Percentiles rank a stretch among this genome's conserved stretches.
These are phyloP conservation scores for Leucosporidium yakuticum DNA, from an alignment of 768 basidiomycete genomes.

Conservation along the genomic window DNA sequence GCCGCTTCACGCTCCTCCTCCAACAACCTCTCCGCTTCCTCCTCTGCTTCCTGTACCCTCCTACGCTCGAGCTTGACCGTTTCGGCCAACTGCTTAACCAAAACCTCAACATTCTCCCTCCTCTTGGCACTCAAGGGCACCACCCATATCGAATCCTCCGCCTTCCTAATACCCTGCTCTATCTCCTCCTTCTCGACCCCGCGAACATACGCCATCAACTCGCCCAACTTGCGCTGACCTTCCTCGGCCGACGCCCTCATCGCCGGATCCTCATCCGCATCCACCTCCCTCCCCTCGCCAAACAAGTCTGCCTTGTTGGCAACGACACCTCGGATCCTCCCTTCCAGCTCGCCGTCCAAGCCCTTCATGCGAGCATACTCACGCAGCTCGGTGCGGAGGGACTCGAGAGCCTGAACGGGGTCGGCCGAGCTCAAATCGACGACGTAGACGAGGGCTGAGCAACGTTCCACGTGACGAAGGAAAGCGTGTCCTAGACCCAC, in stretches of 20 bases:
- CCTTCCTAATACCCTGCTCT: constrained; percentile 51
- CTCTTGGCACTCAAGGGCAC: constrained; percentile 80
- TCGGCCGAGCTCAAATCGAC: constrained; percentile 71
- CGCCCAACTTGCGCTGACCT: constrained; percentile 6
- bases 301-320: constrained; percentile 94
- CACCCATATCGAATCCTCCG: constrained; percentile 45
- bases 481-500: constrained; percentile 92
- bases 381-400: constrained; percentile 76
- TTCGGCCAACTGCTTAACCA: constrained; percentile 61
- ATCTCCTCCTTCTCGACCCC: constrained; percentile 7
- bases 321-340: constrained; percentile 70
- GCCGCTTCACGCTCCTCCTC: constrained; percentile 49
- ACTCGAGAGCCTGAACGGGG: constrained; percentile 69
- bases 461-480: constrained; percentile 85
- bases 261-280: constrained; percentile 50
- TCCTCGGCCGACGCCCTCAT: constrained; percentile 53
- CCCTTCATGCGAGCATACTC: constrained; percentile 43
- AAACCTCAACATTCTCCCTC: constrained; percentile 67
- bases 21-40: constrained; percentile 65
- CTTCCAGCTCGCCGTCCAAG: constrained; percentile 68
- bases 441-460: constrained; percentile 81
- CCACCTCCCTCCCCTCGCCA: constrained; percentile 47
- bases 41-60: constrained; percentile 68
- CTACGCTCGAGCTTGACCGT: constrained; percentile 74
- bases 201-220: background rate